These are phyloP conservation scores for Hibiscus syriacus DNA, from an alignment of 345 rosid species.

Conservation along the genomic window DNA sequence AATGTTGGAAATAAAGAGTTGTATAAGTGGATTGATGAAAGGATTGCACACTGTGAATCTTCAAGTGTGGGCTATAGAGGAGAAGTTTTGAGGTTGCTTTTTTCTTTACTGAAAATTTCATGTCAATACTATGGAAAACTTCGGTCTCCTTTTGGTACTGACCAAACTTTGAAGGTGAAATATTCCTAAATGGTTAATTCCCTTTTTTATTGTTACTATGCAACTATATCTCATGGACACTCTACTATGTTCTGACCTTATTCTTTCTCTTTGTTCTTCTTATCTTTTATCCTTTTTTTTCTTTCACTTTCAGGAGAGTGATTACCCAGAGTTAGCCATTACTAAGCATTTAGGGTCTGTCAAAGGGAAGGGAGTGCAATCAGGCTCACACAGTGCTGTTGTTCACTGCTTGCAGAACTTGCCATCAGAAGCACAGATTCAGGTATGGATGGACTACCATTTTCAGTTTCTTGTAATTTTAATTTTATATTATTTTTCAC, in stretches of 20 bases:
- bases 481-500: not conserved
- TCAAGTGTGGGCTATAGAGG: constrained; percentile 46
- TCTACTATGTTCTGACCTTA: not conserved
- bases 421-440: constrained; percentile 84
- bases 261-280: not conserved
- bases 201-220: not conserved
- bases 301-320: constrained; percentile 50
- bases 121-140: constrained; percentile 96
- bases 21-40: constrained; percentile 92
- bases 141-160: constrained; percentile 84
- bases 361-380: constrained; percentile 46
- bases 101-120: constrained; percentile 80
- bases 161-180: constrained; percentile 49
- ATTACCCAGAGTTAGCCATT: constrained; percentile 83
- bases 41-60: constrained; percentile 55
- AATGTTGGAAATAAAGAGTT: constrained; percentile 84
- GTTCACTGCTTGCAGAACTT: constrained; percentile 67
- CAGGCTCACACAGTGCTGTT: constrained; percentile 31
- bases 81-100: constrained; percentile 64
- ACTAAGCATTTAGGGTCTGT: constrained; percentile 82
- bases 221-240: not conserved
- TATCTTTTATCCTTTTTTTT: not conserved
- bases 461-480: not conserved
- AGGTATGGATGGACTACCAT: constrained; percentile 31
- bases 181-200: not conserved